Base-by-base conservation (phyloP, 441 rosid genomes). In the Euphorbia neoarborescens region DNA sequence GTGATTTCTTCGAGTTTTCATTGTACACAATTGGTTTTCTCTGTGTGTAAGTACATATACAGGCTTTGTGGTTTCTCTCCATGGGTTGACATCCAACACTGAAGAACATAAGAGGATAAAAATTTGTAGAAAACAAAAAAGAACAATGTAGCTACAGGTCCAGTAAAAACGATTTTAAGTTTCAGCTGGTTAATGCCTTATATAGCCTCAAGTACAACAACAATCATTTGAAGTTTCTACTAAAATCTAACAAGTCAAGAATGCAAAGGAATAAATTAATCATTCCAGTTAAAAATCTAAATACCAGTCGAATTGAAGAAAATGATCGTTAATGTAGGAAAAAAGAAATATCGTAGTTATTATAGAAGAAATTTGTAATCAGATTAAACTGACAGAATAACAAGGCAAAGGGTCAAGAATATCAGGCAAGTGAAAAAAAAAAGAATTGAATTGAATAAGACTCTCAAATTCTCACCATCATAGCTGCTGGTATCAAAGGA, bases 11-110 rank as follows among this genome's bases (percentile, higher is more conserved):
- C 97, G 85, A 42, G 99, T 91, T 79, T 89, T 91, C 99, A 91
- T 94, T 11, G 96, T 91, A 83, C 97, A 90, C 61, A 94, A 51
- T 65, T 90, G 96, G 78, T 91, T 91, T 81, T 91, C 86, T 64
- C 83, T 80, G 1, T 87, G 94, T 66, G 96, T 94, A 63, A 94
- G 81, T 67, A 94, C 94, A 72, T 91, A 90, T 1, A 94, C 94
- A 1, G 96, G 90, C 83, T 94, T 91, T 8, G 96, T 82, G 77
- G 81, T 75, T 72, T 84, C 97, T 82, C 96, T 87, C 97, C 99
- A 91, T 17, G 99, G 99, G 80, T 94, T 94, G 69, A 89, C 85
- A 71, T 94, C 99, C 88, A 94, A 74, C 25, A 94, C 99, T 94
- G 79, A 70, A 70, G 66, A 69, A 34, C 30, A 74, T 75, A 19